These are phyloP conservation scores for Gonium pectorale DNA, from an alignment of 139 green algal genomes.

Conservation along the genomic window DNA sequence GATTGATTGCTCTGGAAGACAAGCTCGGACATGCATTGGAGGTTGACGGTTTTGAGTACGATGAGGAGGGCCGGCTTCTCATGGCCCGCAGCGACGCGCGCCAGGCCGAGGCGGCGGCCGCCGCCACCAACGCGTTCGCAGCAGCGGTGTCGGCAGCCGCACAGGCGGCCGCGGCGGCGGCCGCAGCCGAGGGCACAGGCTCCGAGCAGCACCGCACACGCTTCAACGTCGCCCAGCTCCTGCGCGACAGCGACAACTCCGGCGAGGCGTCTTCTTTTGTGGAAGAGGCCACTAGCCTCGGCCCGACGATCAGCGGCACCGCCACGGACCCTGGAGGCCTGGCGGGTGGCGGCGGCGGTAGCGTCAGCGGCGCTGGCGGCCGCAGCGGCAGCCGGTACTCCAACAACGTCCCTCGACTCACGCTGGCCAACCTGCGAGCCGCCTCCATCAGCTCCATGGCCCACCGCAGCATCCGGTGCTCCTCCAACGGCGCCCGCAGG, in stretches of 20 bases:
- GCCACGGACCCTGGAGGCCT: too few species aligned
- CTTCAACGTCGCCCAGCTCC: too few species aligned
- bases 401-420: background rate
- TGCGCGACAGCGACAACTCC: too few species aligned
- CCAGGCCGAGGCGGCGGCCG: background rate
- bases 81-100: constrained; percentile 23
- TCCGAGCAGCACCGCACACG: too few species aligned
- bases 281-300: too few species aligned
- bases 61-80: constrained; percentile 50
- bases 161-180: background rate
- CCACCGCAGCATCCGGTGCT: background rate
- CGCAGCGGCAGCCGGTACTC: background rate
- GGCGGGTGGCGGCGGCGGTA: too few species aligned
- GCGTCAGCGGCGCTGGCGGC: too few species aligned
- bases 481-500: background rate
- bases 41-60: constrained; percentile 55
- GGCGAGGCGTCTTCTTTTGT: too few species aligned
- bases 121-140: background rate
- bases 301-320: too few species aligned
- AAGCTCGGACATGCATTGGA: constrained; percentile 36
- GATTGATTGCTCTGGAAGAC: constrained; percentile 67
- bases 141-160: background rate
- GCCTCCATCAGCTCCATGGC: constrained; percentile 24
- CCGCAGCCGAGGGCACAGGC: background rate
- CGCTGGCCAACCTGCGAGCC: constrained; percentile 1